These are phyloP conservation scores for Solanum verrucosum DNA, from an alignment of 257 asterid species.

Conservation along the genomic window DNA sequence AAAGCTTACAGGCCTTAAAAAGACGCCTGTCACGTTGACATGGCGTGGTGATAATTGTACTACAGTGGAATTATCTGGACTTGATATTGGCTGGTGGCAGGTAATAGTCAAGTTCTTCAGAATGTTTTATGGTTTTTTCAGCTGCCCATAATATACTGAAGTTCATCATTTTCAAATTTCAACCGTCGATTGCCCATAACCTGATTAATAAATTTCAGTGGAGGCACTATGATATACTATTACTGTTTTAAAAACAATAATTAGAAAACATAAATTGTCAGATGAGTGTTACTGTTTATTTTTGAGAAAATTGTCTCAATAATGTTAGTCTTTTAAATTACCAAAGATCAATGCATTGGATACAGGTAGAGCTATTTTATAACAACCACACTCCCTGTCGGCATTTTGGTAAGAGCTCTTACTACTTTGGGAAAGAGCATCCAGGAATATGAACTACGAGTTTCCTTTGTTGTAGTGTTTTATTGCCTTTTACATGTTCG, in stretches of 20 bases:
- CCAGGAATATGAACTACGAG: background rate
- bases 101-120: slow-evolving; percentile 27
- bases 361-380: background rate
- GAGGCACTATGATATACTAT: background rate
- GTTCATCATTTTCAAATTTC: background rate
- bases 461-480: background rate
- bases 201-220: background rate
- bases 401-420: background rate
- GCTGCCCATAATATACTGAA: background rate
- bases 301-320: background rate
- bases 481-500: background rate
- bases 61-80: slow-evolving; percentile 80
- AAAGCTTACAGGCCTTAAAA: slow-evolving; percentile 76
- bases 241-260: background rate
- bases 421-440: background rate
- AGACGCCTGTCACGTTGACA: slow-evolving; percentile 55
- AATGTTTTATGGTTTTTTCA: background rate
- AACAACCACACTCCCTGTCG: background rate
- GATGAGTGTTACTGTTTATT: background rate
- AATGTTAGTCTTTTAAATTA: background rate
- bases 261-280: background rate
- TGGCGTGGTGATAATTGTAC: slow-evolving; percentile 49
- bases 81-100: slow-evolving; percentile 99
- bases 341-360: background rate
- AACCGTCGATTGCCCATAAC: background rate